Base-by-base conservation (phyloP, 1,284 basidiomycete genomes). In the Ceratobasidium sp. region DNA sequence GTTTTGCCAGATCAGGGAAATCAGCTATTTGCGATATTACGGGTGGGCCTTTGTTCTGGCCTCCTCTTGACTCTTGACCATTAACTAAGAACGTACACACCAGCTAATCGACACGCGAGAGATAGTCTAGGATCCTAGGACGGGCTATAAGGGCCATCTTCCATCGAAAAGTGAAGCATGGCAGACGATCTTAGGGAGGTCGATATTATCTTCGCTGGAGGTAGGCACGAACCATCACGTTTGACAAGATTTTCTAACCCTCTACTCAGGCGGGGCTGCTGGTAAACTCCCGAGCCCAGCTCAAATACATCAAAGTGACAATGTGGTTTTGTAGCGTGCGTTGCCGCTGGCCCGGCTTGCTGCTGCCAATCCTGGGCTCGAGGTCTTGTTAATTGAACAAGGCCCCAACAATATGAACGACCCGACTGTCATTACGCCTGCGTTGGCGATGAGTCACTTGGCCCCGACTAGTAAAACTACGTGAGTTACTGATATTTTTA, bases 301-400 rank as follows among this genome's bases (percentile, higher is more conserved):
- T 44, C n/a, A 30, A 30, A 30, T 30, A 30, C 27, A 30, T 30
- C 27, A 30, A 30, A 30, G 27, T 30, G 27, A 30, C 27, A 30
- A 30, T 30, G 27, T 30, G 27, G 20, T 41, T 59, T 23, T 46
- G 20, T 23, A 76, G 74, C 74, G 12, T 76, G 74, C 35, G 74
- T 76, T 30, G 60, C 74, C 30, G 74, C 74, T 33, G 74, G 74
- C 27, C 46, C 74, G 74, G 23, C 74, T 76, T 23, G 74, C 74
- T 4, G 35, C 33, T 4, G 74, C 64, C 2, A 76, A 76, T 16
- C 74, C 74, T 7, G 74, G 52, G 1, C 74, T 76, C 23, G 64
- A 67, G 52, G 67, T 76, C 52, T 54, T 67, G n/a, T 30, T 76
- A 41, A 54, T 76, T 16, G 74, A 76, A 20, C 74, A 76, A 27